Conservation (phyloP, 306 rosid species). For the Benincasa hispida region DNA sequence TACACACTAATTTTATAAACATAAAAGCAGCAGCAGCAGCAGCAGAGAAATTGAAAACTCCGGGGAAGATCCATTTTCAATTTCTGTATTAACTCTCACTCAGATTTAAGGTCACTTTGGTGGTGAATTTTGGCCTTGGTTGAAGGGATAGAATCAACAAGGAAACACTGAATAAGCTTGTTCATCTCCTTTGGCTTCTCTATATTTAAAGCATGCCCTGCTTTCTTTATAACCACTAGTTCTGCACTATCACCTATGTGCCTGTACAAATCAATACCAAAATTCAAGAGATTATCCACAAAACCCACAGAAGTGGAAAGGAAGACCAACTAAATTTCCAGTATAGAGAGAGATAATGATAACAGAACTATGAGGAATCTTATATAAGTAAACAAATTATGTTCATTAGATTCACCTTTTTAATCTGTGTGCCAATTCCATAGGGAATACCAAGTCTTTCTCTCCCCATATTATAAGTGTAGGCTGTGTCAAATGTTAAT, state of each 20-base stretch:
- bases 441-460: slow-evolving; percentile 60
- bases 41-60: not conserved
- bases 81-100: slow-evolving; percentile 16
- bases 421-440: slow-evolving; percentile 75
- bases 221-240: slow-evolving; percentile 54
- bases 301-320: not conserved
- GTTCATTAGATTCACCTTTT: slow-evolving; percentile 31
- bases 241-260: slow-evolving; percentile 61
- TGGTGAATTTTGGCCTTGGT: slow-evolving; percentile 13
- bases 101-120: slow-evolving; percentile 38
- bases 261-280: slow-evolving; percentile 17
- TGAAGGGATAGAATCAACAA: slow-evolving; percentile 26
- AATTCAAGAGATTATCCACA: not conserved
- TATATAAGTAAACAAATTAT: not conserved
- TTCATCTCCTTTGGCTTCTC: slow-evolving; percentile 68
- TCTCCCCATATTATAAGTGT: slow-evolving; percentile 85
- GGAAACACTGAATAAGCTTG: slow-evolving; percentile 48
- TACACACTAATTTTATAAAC: not conserved
- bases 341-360: not conserved
- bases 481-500: slow-evolving; percentile 36
- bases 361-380: not conserved
- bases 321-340: not conserved
- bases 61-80: not conserved
- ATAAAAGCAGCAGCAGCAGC: not conserved
- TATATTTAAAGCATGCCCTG: slow-evolving; percentile 71